Conservation (phyloP, 2,329 filamentous ascomycete genomes). For the Blastomyces emzantsi region DNA sequence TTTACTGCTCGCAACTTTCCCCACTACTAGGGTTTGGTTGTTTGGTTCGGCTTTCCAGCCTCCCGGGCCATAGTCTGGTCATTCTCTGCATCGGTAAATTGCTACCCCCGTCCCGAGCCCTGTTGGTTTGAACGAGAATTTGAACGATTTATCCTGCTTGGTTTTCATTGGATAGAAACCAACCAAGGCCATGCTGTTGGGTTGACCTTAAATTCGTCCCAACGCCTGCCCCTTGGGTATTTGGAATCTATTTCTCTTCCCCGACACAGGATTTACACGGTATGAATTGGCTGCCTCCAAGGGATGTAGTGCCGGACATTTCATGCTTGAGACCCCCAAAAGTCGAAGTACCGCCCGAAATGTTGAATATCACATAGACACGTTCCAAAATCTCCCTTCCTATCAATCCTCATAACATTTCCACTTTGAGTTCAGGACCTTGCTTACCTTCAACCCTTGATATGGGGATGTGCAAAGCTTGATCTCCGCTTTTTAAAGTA, state of each 20-base stretch:
- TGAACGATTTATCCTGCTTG: background rate
- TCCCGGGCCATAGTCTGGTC: background rate
- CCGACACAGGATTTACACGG: background rate
- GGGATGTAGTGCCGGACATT: no score
- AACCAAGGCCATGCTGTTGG: background rate
- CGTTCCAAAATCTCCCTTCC: no score
- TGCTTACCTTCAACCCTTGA: background rate
- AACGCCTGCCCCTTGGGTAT: background rate
- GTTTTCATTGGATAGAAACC: background rate
- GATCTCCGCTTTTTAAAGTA: constrained; percentile 4
- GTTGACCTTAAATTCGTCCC: background rate
- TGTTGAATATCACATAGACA: no score
- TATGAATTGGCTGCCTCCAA: no score
- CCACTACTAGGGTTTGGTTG: background rate
- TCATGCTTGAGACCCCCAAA: no score
- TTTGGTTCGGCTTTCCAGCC: background rate
- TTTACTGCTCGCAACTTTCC: background rate
- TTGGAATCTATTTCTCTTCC: background rate
- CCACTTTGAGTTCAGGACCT: background rate
- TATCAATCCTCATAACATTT: background rate
- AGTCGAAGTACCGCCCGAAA: no score
- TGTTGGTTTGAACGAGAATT: background rate
- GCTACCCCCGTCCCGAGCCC: background rate
- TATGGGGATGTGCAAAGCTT: background rate
- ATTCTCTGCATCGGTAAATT: no score